Evolutionary conservation across 2,329 filamentous ascomycete species (phyloP).

Genomic region (Lecanicillium sp.): DNA sequence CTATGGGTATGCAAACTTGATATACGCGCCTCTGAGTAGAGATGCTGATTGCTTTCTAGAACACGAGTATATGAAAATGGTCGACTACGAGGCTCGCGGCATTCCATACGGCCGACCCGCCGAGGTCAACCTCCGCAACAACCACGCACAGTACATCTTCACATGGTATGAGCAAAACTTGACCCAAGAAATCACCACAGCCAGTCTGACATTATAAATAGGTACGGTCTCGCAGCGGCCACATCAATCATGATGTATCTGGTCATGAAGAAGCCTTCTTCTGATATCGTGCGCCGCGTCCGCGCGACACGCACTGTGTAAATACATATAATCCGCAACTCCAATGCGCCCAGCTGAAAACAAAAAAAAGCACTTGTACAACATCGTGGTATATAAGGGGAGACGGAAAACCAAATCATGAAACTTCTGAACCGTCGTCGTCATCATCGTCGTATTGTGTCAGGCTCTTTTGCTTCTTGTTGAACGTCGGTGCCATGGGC

Average conservation of each 20-base stretch:
- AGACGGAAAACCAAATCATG: conserved; percentile 21
- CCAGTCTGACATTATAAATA: conserved; percentile 31
- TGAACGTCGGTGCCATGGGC: conserved; percentile 49
- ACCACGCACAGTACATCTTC: conserved; percentile 97
- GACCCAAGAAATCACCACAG: neutral
- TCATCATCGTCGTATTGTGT: conserved; percentile 25
- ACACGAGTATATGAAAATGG: conserved; percentile 67
- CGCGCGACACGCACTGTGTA: conserved; percentile 41
- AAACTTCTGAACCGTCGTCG: conserved; percentile 28
- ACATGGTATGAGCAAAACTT: conserved; percentile 68
- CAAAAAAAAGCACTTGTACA: conserved; percentile 18
- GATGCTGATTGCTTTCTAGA: conserved; percentile 15
- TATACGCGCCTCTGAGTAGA: neutral
- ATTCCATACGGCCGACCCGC: conserved; percentile 83
- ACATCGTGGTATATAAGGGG: conserved; percentile 13
- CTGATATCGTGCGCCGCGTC: conserved; percentile 65
- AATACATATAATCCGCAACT: conserved; percentile 47
- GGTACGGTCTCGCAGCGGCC: conserved; percentile 79
- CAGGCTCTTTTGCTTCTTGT: conserved; percentile 32
- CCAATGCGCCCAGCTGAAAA: conserved; percentile 46
- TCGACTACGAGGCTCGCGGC: conserved; percentile 71
- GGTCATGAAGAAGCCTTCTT: conserved; percentile 81
- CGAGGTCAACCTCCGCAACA: conserved; percentile 91
- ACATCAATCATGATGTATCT: conserved; percentile 96
- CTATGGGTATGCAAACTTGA: conserved; percentile 61